Base-by-base conservation (phyloP, 352 stramenopile species). In the Bremia lactucae region DNA sequence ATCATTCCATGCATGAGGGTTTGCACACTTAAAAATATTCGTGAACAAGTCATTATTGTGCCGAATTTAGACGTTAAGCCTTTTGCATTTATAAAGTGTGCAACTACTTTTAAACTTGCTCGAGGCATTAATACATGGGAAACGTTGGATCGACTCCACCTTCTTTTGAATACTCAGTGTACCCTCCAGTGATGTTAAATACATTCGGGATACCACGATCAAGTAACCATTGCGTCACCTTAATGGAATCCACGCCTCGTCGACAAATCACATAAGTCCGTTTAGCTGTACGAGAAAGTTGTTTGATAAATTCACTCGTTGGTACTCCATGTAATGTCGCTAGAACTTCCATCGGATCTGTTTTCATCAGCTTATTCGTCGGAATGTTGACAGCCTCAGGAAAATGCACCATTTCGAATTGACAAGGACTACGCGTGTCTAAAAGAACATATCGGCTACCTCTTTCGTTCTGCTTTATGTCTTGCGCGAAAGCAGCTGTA, bases 341-440 rank as follows among this genome's bases (percentile, higher is more conserved):
- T 5, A 72, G 55, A 2, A 52, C 28, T 21, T 55, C 18, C 6
- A 7, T 37, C 18, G 44, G 45, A 18, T 64, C 38, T 9, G 68
- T 51, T 7, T 63, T 52, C 35, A 74, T 56, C 1, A 86, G 49
- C 25, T 64, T 40, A 9, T 62, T 40, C 9, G 81, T 80, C 18
- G 79, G 72, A 20, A 85, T 40, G 31, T 87, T 83, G 18, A 84
- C 48, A 6, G 76, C 73, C 16, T 85, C 71, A 0, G 62, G 60
- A 29, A 89, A 85, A 37, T 81, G 73, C 2, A 83, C 68, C 64
- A 92, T 87, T 18, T 80, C 67, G 38, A 85, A 92, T 31, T 92
- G 76, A 4, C 56, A 61, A 3, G 15, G 24, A 1, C 58, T 18
- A 15, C 79, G 68, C 1, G 74, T 83, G 40, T 92, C 79, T 2